Base-by-base conservation (phyloP, 2,329 filamentous ascomycete genomes). In the Fusarium subglutinans region DNA sequence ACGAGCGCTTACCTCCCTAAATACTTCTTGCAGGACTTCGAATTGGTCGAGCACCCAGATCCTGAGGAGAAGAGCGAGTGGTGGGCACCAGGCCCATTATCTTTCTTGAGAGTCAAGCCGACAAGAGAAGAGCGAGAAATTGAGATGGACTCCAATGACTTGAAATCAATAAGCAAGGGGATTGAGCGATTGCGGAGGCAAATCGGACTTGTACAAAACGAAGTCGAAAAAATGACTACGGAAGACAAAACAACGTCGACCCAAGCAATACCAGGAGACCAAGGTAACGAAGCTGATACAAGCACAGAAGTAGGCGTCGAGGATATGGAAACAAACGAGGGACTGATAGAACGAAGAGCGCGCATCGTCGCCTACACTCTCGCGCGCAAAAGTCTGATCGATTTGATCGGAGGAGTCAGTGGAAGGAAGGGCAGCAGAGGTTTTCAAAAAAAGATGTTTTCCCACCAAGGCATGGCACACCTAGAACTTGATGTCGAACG, bases 11-110 rank as follows among this genome's bases (percentile, higher is more conserved):
- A 78, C 3, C 80, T 94, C 12, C 93, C 93, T 4, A 81, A 80
- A 20, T 90, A 87, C 76, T 92, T 94, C 78, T 82, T 94, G 9
- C 88, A 92, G 62, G 84, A 88, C 38, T 90, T 94, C 68, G 85
- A 87, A 35, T 77, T 90, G 5, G 82, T 90, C 18, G 78, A 82
- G 2, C 87, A 92, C 63, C 90, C 91, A 2, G 82, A 85, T 66
- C 90, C 91, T 1, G 81, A 85, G 15, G 89, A 80, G 0, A 78
- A 79, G 0, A 75, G 82, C 5, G 83, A 87, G 0, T 93, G 89
- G 89, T 89, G 87, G 79, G 83, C 90, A 22, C 91, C 91, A 0
- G 83, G 81, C 14, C 83, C 82, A 44, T 72, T 85, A 20, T 71
- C 80, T 6, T 80, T 82, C 48, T 70, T 78, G 13, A 57, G 63